phyloP scores from a whole-genome alignment of 208 protist species.

The Trypanosoma congolense region DNA sequence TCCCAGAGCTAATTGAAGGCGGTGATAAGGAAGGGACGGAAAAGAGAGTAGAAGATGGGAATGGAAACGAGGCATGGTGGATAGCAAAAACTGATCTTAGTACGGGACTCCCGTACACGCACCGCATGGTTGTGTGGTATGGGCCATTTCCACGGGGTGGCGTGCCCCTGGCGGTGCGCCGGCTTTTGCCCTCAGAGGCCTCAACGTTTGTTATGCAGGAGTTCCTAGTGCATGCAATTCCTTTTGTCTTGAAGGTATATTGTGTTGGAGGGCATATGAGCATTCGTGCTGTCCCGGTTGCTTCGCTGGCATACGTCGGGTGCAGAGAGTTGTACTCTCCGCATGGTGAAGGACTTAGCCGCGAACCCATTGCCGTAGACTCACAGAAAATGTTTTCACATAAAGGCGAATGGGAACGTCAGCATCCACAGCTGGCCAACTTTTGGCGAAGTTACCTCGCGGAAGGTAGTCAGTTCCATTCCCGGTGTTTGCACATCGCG shows the following conservation, averaged over 20 bases:
- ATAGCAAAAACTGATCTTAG: slow-evolving; percentile 76
- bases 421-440: slow-evolving; percentile 1
- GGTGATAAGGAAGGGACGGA: background rate
- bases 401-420: slow-evolving; percentile 5
- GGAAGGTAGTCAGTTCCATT: slow-evolving; percentile 37
- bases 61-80: slow-evolving; percentile 39
- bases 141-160: background rate
- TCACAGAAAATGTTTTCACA: slow-evolving; percentile 40
- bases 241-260: slow-evolving; percentile 86
- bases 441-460: slow-evolving; percentile 57
- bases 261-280: slow-evolving; percentile 47
- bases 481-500: slow-evolving; percentile 33
- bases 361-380: slow-evolving; percentile 44
- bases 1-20: background rate
- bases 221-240: slow-evolving; percentile 49
- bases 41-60: slow-evolving; percentile 9
- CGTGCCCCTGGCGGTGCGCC: slow-evolving; percentile 30
- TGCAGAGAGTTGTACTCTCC: background rate
- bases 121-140: slow-evolving; percentile 72
- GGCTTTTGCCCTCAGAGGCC: slow-evolving; percentile 32
- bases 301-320: slow-evolving; percentile 34
- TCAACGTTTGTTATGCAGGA: slow-evolving; percentile 66
- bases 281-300: slow-evolving; percentile 57
- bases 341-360: background rate
- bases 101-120: slow-evolving; percentile 66